Evolutionary conservation across 495 filamentous ascomycete species (phyloP).

Genomic region (Annulohypoxylon maeteangense): DNA sequence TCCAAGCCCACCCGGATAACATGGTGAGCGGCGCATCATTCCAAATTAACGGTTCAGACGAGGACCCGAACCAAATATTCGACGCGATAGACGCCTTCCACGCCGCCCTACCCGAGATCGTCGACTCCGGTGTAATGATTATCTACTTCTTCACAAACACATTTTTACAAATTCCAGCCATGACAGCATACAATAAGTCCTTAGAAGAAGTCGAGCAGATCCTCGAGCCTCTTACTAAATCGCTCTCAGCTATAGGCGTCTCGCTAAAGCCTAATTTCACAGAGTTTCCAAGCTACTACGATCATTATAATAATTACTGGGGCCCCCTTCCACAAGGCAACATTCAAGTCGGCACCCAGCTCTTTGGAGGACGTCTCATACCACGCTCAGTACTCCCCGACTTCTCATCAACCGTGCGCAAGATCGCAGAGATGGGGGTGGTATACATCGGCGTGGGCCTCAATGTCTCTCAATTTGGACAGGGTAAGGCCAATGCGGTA

Average conservation of each 20-base stretch:
- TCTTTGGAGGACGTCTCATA: conserved; percentile 68
- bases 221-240: conserved; percentile 43
- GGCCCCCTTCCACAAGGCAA: conserved; percentile 44
- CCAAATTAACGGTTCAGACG: conserved; percentile 35
- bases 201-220: conserved; percentile 44
- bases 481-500: conserved; percentile 62
- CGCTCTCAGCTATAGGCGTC: conserved; percentile 39
- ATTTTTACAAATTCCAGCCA: conserved; percentile 55
- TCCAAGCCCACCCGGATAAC: conserved; percentile 51
- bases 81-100: conserved; percentile 55
- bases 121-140: conserved; percentile 64
- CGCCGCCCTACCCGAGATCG: conserved; percentile 53
- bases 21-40: conserved; percentile 41
- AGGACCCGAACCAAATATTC: conserved; percentile 51
- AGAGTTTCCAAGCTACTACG: conserved; percentile 56
- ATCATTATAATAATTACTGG: conserved; percentile 56
- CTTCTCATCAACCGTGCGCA: conserved; percentile 57
- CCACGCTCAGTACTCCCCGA: conserved; percentile 59
- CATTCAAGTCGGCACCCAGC: conserved; percentile 56
- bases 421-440: conserved; percentile 59
- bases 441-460: conserved; percentile 52
- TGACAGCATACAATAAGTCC: conserved; percentile 50
- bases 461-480: conserved; percentile 53
- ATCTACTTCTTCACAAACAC: conserved; percentile 60
- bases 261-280: conserved; percentile 39